Conservation (phyloP, 108 stramenopile species). For the Nitzschia putrida region DNA sequence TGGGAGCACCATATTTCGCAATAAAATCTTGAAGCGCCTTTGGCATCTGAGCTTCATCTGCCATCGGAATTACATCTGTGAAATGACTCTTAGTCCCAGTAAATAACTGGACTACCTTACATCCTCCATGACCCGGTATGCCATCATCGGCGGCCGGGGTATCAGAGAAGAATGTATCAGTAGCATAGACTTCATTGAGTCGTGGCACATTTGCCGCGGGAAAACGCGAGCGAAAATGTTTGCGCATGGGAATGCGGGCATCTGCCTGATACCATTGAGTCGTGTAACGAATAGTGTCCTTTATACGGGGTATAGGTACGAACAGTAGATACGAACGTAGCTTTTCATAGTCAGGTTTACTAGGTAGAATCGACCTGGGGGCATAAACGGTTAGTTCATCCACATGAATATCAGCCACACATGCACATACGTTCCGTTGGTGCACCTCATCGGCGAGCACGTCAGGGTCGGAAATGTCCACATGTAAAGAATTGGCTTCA, state of each 20-base stretch:
- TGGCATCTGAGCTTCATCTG: slow-evolving; percentile 21
- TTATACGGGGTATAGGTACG: slow-evolving; percentile 12
- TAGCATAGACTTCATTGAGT: slow-evolving; percentile 19
- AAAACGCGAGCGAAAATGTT: slow-evolving; percentile 9
- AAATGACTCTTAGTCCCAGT: slow-evolving; percentile 9
- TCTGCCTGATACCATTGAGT: slow-evolving; percentile 6
- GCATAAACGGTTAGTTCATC: too few species aligned
- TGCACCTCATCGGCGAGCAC: not conserved
- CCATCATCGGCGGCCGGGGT: slow-evolving; percentile 12
- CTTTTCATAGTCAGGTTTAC: not conserved
- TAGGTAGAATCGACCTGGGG: too few species aligned
- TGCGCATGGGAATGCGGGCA: slow-evolving; percentile 4
- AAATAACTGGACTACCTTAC: slow-evolving; percentile 16
- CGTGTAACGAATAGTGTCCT: slow-evolving; percentile 19
- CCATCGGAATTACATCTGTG: slow-evolving; percentile 27
- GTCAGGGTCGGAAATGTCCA: not conserved
- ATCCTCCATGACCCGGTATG: too few species aligned
- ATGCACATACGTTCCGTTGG: too few species aligned
- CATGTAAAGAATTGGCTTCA: not conserved
- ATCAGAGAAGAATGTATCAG: slow-evolving; percentile 21
- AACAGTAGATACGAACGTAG: slow-evolving; percentile 13
- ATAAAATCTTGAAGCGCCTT: slow-evolving; percentile 32
- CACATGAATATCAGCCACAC: not conserved
- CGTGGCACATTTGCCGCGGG: slow-evolving; percentile 22
- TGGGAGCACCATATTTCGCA: slow-evolving; percentile 22